phyloP scores from a whole-genome alignment of 164 flowering plant genomes.

The Dillenia turbinata region DNA sequence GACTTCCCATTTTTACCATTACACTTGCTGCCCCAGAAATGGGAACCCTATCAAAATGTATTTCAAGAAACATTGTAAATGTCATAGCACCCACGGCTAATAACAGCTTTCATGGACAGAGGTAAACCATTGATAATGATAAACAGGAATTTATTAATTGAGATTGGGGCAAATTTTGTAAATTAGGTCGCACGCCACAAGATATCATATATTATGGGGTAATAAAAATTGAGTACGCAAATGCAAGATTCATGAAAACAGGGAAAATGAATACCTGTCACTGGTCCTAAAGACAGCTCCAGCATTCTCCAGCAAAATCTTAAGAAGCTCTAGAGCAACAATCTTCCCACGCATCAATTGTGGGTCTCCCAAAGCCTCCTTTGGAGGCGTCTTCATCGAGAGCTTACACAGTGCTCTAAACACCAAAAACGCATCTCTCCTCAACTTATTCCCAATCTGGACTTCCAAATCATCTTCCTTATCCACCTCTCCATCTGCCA shows the following conservation, averaged over 20 bases:
- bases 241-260: background rate
- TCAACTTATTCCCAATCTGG: conserved; percentile 96
- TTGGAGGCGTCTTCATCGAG: conserved; percentile 98
- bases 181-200: too few relatives aligned
- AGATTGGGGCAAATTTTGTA: too few relatives aligned
- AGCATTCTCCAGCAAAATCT: conserved; percentile 97
- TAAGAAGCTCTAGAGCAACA: conserved; percentile 95
- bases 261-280: conserved; percentile 56
- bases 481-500: conserved; percentile 87
- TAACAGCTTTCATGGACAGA: too few relatives aligned
- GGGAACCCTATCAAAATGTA: too few relatives aligned
- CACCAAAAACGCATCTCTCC: conserved; percentile 95
- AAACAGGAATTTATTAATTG: too few relatives aligned
- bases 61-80: too few relatives aligned
- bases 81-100: too few relatives aligned
- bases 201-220: too few relatives aligned
- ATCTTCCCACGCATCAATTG: conserved; percentile 97
- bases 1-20: too few relatives aligned
- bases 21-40: too few relatives aligned
- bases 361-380: conserved; percentile 89
- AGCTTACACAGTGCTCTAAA: conserved; percentile 96
- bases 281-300: conserved; percentile 96
- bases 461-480: conserved; percentile 95
- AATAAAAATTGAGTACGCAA: too few relatives aligned
- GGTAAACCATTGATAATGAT: too few relatives aligned